Base-by-base conservation (phyloP, 192 early-diverging fungal species). In the Podochytrium sp. region DNA sequence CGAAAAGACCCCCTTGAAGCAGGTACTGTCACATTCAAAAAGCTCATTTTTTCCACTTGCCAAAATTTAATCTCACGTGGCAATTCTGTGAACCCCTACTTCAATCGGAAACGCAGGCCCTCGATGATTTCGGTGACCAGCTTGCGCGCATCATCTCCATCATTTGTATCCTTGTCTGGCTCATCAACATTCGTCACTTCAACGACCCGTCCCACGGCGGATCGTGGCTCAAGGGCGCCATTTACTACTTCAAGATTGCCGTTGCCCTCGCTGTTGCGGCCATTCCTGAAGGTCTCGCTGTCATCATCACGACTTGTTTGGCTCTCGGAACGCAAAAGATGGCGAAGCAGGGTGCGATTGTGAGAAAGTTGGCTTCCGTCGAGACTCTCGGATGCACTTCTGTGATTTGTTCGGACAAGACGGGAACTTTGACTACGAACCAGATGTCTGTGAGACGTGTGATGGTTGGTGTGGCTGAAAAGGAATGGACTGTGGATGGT, bases 221-320 rank as follows among this genome's bases (percentile, higher is more conserved):
- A 5, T 86, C 77, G 38, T 99, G 95, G 96, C 66, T 98, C 66
- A 90, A 92, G 73, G 96, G 98, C 63, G 95, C 95, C 55, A 84
- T 99, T 61, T 98, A 98, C 83, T 98, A 98, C 85, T 99, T 99
- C 83, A 98, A 98, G 84, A 98, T 98, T 51, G 98, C 96, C 30
- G 96, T 99, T 57, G 96, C 98, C 1, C 85, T 99, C 60, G 98
- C 96, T 38, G 96, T 99, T 29, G 96, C 98, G 59, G 96, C 96
- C 47, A 99, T 99, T 78, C 98, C 98, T 71, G 98, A 99, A 86
- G 98, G 98, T 63, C 84, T 99, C 37, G 93, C 94, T n/a, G 98
- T 95, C 40, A 94, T 99, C 68, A 98, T 98, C 71, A 99, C 98
- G 23, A 96, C 96, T 37, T 98, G 96, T 76, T 83, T 99, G 73